These are phyloP conservation scores for Gelatoporia subvermispora DNA, from an alignment of 768 basidiomycete species.

Conservation along the genomic window DNA sequence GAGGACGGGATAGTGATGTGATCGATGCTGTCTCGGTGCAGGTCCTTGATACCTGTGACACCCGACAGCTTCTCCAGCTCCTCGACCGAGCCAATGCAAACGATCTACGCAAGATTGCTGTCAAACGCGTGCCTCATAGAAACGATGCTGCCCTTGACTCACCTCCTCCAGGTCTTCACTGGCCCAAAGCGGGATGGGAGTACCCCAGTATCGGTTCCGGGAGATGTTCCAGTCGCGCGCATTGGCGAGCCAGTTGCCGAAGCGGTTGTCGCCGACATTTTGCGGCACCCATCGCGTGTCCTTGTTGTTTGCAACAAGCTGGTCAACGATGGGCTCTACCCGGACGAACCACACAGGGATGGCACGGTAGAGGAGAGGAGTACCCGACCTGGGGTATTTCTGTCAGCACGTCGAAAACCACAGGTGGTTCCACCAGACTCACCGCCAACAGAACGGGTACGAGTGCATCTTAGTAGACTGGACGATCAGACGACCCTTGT, in stretches of 20 bases:
- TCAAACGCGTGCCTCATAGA: not conserved
- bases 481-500: slow-evolving; percentile 81
- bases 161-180: slow-evolving; percentile 93
- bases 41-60: slow-evolving; percentile 74
- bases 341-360: slow-evolving; percentile 95
- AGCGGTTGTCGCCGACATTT: slow-evolving; percentile 83
- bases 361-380: slow-evolving; percentile 93
- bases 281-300: slow-evolving; percentile 95
- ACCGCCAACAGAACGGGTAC: slow-evolving; percentile 99
- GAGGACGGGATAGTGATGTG: slow-evolving; percentile 93
- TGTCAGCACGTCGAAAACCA: not conserved
- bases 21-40: slow-evolving; percentile 94
- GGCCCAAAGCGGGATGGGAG: slow-evolving; percentile 94
- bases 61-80: slow-evolving; percentile 87
- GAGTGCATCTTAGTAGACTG: slow-evolving; percentile 84
- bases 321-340: slow-evolving; percentile 78
- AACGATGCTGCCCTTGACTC: not conserved
- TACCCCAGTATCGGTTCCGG: slow-evolving; percentile 99
- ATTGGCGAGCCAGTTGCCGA: slow-evolving; percentile 96
- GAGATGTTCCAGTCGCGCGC: slow-evolving; percentile 99
- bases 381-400: slow-evolving; percentile 65
- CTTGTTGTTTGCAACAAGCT: slow-evolving; percentile 87
- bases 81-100: slow-evolving; percentile 83
- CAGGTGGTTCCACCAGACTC: slow-evolving; percentile 2
- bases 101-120: slow-evolving; percentile 44